Conservation (phyloP, 2,329 filamentous ascomycete genomes). For the Xylariales sp. region DNA sequence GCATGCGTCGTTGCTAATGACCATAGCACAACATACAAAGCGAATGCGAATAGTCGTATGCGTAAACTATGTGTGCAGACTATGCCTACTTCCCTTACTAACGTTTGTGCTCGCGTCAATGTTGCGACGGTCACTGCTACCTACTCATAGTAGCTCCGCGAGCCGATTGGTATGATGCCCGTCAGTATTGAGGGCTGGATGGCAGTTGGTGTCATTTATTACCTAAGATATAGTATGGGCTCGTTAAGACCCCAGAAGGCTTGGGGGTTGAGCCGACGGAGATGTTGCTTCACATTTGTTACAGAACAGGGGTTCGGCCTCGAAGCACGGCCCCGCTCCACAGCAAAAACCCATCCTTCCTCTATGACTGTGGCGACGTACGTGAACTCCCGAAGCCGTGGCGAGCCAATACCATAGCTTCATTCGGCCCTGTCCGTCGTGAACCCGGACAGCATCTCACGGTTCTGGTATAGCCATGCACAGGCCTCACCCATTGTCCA, state of each 20-base stretch:
- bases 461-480: slow-evolving; percentile 20
- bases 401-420: slow-evolving; percentile 30
- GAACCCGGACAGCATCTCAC: slow-evolving; percentile 10
- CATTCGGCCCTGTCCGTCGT: slow-evolving; percentile 21
- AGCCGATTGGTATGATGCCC: neutral
- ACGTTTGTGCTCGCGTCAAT: neutral
- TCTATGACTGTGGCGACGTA: slow-evolving; percentile 20
- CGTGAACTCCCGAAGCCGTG: slow-evolving; percentile 20
- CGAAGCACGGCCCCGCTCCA: slow-evolving; percentile 34
- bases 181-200: neutral
- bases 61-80: neutral
- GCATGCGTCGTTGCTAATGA: neutral
- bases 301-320: slow-evolving; percentile 45
- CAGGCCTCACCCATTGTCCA: slow-evolving; percentile 3
- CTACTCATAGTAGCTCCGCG: neutral
- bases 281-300: slow-evolving; percentile 47
- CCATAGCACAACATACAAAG: neutral
- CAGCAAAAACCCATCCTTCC: slow-evolving; percentile 40
- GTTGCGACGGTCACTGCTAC: neutral
- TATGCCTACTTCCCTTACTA: neutral
- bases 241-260: slow-evolving; percentile 10
- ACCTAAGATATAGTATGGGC: slow-evolving; percentile 14
- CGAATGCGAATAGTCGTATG: neutral
- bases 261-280: slow-evolving; percentile 22
- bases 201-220: slow-evolving; percentile 25